These are phyloP conservation scores for Paecilomyces dactylethromorphus DNA, from an alignment of 2,329 filamentous ascomycete genomes.

Conservation along the genomic window DNA sequence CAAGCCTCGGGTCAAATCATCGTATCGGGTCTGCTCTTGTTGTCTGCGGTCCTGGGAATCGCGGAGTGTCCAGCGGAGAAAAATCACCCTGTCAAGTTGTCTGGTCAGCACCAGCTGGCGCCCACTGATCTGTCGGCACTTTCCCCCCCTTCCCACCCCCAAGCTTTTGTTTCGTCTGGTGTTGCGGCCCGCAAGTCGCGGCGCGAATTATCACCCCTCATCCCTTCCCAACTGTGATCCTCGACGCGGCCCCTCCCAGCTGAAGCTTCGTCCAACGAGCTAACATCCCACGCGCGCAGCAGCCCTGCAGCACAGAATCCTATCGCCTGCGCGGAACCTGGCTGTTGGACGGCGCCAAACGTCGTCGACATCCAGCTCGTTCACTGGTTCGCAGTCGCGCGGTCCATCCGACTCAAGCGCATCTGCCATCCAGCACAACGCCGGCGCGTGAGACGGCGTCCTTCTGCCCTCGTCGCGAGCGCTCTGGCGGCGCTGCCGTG, in stretches of 20 bases:
- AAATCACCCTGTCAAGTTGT: too few species aligned
- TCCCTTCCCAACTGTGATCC: background rate
- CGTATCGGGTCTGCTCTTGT: background rate
- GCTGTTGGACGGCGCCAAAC: background rate
- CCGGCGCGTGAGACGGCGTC: slow-evolving; percentile 5
- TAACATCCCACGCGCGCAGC: slow-evolving; percentile 1
- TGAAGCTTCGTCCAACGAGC: background rate
- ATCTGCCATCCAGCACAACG: slow-evolving; percentile 5
- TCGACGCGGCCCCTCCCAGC: too few species aligned
- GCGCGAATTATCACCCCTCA: slow-evolving; percentile 5
- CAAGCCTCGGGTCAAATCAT: background rate
- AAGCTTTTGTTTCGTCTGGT: slow-evolving; percentile 1
- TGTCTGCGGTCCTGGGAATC: background rate
- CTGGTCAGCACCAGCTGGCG: background rate
- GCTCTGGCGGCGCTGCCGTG: background rate
- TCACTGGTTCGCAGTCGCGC: slow-evolving; percentile 2
- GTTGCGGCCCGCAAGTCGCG: slow-evolving; percentile 12
- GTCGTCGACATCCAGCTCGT: background rate
- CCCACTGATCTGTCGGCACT: background rate
- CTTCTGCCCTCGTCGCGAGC: background rate
- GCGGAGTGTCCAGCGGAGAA: background rate
- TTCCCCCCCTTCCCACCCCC: background rate
- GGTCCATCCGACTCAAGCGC: background rate
- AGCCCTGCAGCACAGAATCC: background rate
- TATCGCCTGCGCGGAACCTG: background rate